Base-by-base conservation (phyloP, 1,284 basidiomycete species). In the Boletus subluridellus region DNA sequence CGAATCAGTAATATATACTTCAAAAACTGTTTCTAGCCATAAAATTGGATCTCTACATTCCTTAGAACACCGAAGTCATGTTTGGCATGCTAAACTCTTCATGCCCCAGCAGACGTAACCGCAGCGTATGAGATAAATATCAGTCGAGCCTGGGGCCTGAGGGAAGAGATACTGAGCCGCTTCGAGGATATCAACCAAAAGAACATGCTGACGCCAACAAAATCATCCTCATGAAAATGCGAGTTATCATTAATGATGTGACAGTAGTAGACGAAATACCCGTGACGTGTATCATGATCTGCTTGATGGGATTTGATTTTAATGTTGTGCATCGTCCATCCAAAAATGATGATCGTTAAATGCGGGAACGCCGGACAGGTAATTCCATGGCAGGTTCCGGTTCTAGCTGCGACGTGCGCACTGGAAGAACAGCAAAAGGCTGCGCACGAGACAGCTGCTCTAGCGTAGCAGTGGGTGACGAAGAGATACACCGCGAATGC, bases 341-440 rank as follows among this genome's bases (percentile, higher is more conserved):
- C 26, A 28, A 10, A 37, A 10, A 30, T 1, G 10, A 48, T 5
- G 21, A 49, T 21, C 5, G 28, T 53, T 28, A 51, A 11, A 48
- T 24, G 8, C 55, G 49, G 11, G 45, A n/a, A 47, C 39, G 59
- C 37, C 65, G 66, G 5, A 57, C 54, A 39, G 69, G 67, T 2
- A 72, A 47, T 44, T 72, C 72, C 73, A 72, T 74, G 5, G 62
- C 63, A 42, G 73, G 73, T 45, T 74, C 64, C 21, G 70, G 70
- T 46, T 69, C 73, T 15, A 75, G 58, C 39, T 72, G 70, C 3
- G 65, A 69, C 2, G 70, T 74, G 47, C 70, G 71, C 37, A 74
- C 68, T 5, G 70, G 70, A 52, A 52, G 50, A n/a, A 49, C 38
- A 39, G 52, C 32, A 41, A 70, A 71, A 17, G 69, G 66, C 14